These are phyloP conservation scores for Naganishia antarctica DNA, from an alignment of 768 basidiomycete genomes.

Conservation along the genomic window DNA sequence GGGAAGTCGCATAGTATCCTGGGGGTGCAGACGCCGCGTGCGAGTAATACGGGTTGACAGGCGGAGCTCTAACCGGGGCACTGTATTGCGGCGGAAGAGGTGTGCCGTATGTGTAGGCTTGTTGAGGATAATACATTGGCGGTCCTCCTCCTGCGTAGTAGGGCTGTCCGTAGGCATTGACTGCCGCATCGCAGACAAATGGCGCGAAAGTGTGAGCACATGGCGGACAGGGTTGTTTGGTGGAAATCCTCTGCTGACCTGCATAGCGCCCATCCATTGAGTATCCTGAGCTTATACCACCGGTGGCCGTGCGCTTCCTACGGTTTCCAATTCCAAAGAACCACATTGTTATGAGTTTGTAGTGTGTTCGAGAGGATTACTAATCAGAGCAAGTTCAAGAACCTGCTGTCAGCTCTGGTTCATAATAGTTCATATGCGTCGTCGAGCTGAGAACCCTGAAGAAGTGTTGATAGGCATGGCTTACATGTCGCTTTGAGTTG, in stretches of 20 bases:
- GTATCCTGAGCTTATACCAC: not conserved
- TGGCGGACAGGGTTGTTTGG: no score
- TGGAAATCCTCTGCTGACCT: not conserved
- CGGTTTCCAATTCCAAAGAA: slow-evolving; percentile 3
- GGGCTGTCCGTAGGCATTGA: not conserved
- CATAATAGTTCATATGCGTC: no score
- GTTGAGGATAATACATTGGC: not conserved
- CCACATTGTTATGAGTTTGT: not conserved
- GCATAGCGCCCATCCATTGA: not conserved
- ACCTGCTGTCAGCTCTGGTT: no score
- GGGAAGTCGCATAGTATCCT: not conserved
- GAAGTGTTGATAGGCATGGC: no score
- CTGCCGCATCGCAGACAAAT: not conserved
- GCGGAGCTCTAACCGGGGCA: not conserved
- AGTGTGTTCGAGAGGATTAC: not conserved
- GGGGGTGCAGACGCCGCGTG: not conserved
- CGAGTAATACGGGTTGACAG: not conserved
- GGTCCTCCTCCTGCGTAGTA: not conserved
- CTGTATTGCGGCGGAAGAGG: not conserved
- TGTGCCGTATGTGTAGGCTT: not conserved
- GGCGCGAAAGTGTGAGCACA: not conserved
- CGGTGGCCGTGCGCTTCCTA: not conserved
- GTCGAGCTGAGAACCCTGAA: no score
- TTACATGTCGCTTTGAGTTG: no score
- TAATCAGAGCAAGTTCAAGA: no score